Evolutionary conservation across 1,284 basidiomycete genomes (phyloP).

Genomic region (Trichosporon sp.): DNA sequence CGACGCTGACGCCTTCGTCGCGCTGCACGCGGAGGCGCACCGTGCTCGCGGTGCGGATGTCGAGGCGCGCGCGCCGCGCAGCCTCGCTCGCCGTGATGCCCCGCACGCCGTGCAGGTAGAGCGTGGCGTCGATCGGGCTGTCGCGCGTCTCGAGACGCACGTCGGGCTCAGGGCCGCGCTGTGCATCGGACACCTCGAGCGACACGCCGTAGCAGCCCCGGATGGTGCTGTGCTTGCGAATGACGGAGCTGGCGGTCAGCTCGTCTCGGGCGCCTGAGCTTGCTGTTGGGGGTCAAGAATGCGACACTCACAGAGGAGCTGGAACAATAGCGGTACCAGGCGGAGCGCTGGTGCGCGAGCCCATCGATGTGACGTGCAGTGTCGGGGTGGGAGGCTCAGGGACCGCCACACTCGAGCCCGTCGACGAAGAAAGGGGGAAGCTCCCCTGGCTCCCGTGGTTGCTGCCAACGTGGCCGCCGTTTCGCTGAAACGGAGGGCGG

Average conservation of each 20-base stretch:
- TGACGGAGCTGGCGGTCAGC: neutral
- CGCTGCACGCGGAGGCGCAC: neutral
- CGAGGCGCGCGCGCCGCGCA: neutral
- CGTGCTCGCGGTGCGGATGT: neutral
- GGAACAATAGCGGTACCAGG: neutral
- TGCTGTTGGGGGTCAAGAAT: neutral
- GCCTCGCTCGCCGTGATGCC: neutral
- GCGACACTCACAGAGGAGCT: neutral
- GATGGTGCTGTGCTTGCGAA: neutral
- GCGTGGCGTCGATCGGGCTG: neutral
- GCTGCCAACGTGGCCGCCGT: neutral
- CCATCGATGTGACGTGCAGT: neutral
- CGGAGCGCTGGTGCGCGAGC: neutral
- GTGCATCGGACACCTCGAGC: neutral
- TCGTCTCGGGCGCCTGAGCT: neutral
- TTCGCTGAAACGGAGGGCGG: neutral
- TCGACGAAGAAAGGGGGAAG: neutral
- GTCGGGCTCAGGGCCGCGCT: neutral
- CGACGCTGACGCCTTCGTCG: neutral
- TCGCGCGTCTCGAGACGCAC: neutral
- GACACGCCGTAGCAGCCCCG: neutral
- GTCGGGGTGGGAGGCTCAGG: neutral
- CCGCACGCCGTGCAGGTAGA: neutral
- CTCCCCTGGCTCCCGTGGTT: neutral
- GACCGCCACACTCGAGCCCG: neutral